Evolutionary conservation across 2,329 filamentous ascomycete genomes (phyloP).

Genomic region (Fusarium sp.): DNA sequence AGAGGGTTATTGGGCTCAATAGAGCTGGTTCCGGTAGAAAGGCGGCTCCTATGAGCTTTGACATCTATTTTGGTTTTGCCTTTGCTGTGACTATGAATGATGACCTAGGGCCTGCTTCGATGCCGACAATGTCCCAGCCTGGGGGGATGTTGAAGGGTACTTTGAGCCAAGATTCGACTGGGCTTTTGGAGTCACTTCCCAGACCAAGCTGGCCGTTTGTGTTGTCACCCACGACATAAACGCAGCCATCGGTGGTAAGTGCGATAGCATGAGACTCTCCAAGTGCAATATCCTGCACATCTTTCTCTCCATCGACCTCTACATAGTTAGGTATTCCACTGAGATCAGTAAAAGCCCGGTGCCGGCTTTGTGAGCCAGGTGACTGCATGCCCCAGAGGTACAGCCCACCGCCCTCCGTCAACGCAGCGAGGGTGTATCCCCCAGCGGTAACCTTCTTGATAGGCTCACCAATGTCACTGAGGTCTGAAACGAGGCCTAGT

Average conservation of each 20-base stretch:
- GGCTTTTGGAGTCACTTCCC: slow-evolving; percentile 20
- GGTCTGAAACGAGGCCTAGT: slow-evolving; percentile 60
- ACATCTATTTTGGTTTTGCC: slow-evolving; percentile 17
- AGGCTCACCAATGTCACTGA: slow-evolving; percentile 63
- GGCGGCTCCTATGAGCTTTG: slow-evolving; percentile 21
- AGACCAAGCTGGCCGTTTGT: slow-evolving; percentile 70
- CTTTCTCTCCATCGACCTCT: slow-evolving; percentile 58
- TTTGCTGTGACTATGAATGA: slow-evolving; percentile 61
- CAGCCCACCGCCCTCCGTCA: slow-evolving; percentile 68
- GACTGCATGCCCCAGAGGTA: slow-evolving; percentile 69
- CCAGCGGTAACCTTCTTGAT: slow-evolving; percentile 66
- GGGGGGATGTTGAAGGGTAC: slow-evolving; percentile 44
- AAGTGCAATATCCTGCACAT: slow-evolving; percentile 68
- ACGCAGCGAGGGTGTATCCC: slow-evolving; percentile 68
- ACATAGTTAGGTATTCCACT: slow-evolving; percentile 55
- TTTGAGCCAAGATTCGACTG: slow-evolving; percentile 51
- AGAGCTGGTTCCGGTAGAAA: slow-evolving; percentile 44
- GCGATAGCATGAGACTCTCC: slow-evolving; percentile 70
- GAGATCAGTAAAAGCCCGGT: slow-evolving; percentile 48
- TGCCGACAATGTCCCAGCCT: slow-evolving; percentile 50
- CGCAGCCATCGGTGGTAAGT: slow-evolving; percentile 59
- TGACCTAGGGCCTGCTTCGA: slow-evolving; percentile 61
- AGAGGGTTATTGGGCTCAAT: slow-evolving; percentile 57
- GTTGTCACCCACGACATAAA: slow-evolving; percentile 70
- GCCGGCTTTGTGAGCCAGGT: slow-evolving; percentile 44